phyloP scores from a whole-genome alignment of 768 basidiomycete genomes.

The Hypholoma fasciculare region DNA sequence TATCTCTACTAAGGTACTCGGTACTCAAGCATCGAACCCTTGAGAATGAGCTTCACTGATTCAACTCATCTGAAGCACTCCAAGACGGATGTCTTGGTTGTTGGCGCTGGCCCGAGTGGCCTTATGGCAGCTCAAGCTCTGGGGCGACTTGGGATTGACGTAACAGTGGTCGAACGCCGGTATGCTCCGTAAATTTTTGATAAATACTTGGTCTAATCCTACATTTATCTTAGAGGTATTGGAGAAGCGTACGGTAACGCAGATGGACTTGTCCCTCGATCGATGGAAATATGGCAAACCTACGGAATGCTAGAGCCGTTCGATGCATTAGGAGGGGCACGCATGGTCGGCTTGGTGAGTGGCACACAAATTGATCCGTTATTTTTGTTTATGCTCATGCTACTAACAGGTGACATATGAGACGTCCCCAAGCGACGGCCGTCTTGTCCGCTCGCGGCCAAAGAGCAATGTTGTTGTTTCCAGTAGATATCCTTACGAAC shows the following conservation, averaged over 20 bases:
- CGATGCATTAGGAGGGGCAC: slow-evolving; percentile 2
- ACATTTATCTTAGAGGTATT: not conserved
- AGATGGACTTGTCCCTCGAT: slow-evolving; percentile 10
- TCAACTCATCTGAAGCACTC: too few relatives aligned
- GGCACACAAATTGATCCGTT: not conserved
- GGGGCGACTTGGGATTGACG: slow-evolving; percentile 49
- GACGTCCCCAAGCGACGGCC: not conserved
- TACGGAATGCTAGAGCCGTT: slow-evolving; percentile 9
- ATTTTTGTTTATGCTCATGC: not conserved
- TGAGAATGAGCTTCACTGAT: too few relatives aligned
- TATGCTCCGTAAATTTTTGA: not conserved
- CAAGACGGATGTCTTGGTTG: slow-evolving; percentile 29
- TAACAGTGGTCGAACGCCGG: slow-evolving; percentile 43
- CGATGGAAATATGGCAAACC: slow-evolving; percentile 11
- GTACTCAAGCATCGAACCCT: too few relatives aligned
- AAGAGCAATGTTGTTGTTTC: slow-evolving; percentile 6
- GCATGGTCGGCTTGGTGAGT: slow-evolving; percentile 9
- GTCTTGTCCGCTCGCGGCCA: slow-evolving; percentile 4
- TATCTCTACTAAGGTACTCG: too few relatives aligned
- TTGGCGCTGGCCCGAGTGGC: slow-evolving; percentile 54
- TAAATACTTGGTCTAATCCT: not conserved
- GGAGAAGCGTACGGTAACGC: slow-evolving; percentile 10
- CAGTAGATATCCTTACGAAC: slow-evolving; percentile 9
- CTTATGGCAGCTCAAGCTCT: slow-evolving; percentile 51
- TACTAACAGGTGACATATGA: slow-evolving; percentile 7